A percentile compares a stretch with the other conserved stretches of the same genome.
Conservation (phyloP, 129 eudicot genomes). For the Helianthus annuus region HanXRQr2.0-SUNRISE NC_035441.2:163961603-163962102, state of each 20-base stretch:
- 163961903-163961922: constrained; percentile 14
- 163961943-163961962: neutral
- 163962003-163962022: too few species aligned
- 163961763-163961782: neutral
- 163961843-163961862: constrained; percentile 20
- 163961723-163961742: constrained; percentile 20
- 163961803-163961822: neutral
- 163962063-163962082: too few species aligned
- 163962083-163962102: too few species aligned
- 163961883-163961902: constrained; percentile 18
- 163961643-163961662: constrained; percentile 22
- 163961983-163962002: too few species aligned
- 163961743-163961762: constrained; percentile 3
- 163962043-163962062: too few species aligned
- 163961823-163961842: constrained; percentile 5
- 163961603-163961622: constrained; percentile 45
- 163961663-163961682: constrained; percentile 15
- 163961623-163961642: constrained; percentile 70
- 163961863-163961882: constrained; percentile 20
- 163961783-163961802: constrained; percentile 4
- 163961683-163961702: neutral
- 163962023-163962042: too few species aligned
- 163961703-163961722: constrained; percentile 17
- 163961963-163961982: too few species aligned
- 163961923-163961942: neutral